Percentiles rank a stretch among this genome's conserved stretches.
Evolutionary conservation across 768 basidiomycete genomes (phyloP).

Genomic region (Calocybe gangraenosa): DNA sequence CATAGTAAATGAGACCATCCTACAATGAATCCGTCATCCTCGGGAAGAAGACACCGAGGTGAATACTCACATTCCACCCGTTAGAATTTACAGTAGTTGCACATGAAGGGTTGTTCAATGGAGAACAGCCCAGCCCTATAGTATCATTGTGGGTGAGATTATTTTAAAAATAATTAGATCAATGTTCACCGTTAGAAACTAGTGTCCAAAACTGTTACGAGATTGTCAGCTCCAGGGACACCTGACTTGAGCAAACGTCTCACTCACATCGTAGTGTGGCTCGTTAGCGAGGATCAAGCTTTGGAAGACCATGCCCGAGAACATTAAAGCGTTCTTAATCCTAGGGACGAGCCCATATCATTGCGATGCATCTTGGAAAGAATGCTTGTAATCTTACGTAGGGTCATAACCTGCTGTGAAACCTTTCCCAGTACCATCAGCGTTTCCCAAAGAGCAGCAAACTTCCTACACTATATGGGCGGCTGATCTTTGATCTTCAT

Average conservation of each 20-base stretch:
- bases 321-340: conserved; percentile 36
- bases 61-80: conserved; percentile 36
- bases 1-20: conserved; percentile 39
- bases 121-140: conserved; percentile 35
- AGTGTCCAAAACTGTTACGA: conserved; percentile 32
- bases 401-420: conserved; percentile 33
- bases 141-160: not conserved
- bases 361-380: not conserved
- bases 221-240: not conserved
- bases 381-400: conserved; percentile 22
- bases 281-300: conserved; percentile 31
- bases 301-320: conserved; percentile 33
- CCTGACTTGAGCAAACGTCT: not conserved
- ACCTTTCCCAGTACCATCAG: conserved; percentile 29
- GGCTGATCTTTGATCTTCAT: not conserved
- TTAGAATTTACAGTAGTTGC: conserved; percentile 29
- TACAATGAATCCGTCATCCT: conserved; percentile 1
- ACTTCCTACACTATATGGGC: conserved; percentile 24
- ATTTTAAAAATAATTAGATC: not conserved
- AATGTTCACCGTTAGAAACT: conserved; percentile 26
- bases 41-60: not conserved
- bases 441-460: conserved; percentile 32
- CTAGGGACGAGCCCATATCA: conserved; percentile 10
- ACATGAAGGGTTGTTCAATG: conserved; percentile 29
- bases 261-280: conserved; percentile 30